Conservation (phyloP, 2,329 filamentous ascomycete species). For the Leptodontidium sp. region DNA sequence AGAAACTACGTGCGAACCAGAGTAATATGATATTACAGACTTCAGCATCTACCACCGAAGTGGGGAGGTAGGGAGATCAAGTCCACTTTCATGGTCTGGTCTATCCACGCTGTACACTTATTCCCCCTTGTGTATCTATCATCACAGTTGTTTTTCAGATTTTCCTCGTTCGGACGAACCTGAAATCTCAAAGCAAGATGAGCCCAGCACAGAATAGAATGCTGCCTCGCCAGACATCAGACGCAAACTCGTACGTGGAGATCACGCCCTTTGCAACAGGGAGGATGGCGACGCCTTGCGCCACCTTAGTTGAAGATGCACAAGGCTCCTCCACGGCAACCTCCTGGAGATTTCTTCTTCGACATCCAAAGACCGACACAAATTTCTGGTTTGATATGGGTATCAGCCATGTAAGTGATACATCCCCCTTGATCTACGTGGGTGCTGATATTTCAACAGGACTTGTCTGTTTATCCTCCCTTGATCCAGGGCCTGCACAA, state of each 20-base stretch:
- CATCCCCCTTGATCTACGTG: background rate
- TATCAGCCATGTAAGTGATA: background rate
- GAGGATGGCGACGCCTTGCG: background rate
- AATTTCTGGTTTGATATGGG: slow-evolving; percentile 3
- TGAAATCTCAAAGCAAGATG: background rate
- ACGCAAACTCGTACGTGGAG: background rate
- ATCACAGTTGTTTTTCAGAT: background rate
- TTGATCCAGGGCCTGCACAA: background rate
- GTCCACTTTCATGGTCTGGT: background rate
- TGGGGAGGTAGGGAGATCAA: background rate
- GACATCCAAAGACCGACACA: background rate
- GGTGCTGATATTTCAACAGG: background rate
- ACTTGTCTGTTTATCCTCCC: slow-evolving; percentile 1
- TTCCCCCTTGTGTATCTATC: background rate
- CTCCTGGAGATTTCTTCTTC: background rate
- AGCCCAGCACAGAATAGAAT: background rate
- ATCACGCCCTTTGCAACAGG: background rate
- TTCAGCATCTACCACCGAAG: background rate
- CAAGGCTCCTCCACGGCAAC: background rate
- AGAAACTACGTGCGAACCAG: background rate
- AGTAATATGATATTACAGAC: background rate
- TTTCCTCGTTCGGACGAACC: background rate
- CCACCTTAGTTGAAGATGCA: background rate
- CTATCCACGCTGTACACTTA: background rate
- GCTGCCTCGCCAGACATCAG: background rate